These are phyloP conservation scores for Coemansia sp. DNA, from an alignment of 192 early-diverging fungal genomes.

Conservation along the genomic window DNA sequence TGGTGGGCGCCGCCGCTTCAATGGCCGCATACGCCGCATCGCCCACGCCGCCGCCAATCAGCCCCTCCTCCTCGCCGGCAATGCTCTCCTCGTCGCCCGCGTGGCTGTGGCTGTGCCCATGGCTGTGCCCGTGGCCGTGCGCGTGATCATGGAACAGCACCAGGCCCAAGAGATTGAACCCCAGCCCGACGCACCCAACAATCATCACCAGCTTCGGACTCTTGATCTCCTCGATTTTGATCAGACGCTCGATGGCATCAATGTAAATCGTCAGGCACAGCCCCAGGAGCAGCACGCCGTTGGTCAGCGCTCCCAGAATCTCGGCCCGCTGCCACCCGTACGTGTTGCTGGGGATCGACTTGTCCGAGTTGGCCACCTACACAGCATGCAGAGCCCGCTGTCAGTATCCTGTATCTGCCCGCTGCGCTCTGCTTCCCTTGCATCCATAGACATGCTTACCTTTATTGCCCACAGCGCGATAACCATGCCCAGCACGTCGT, in stretches of 20 bases:
- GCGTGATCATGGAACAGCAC: constrained; percentile 74
- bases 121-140: constrained; percentile 58
- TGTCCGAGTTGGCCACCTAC: constrained; percentile 58
- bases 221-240: constrained; percentile 62
- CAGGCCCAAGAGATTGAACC: constrained; percentile 74
- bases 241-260: constrained; percentile 80
- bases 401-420: too few species aligned
- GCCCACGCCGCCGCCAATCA: constrained; percentile 9
- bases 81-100: constrained; percentile 36
- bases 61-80: constrained; percentile 25
- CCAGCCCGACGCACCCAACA: constrained; percentile 73
- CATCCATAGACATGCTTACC: constrained; percentile 10
- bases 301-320: constrained; percentile 87
- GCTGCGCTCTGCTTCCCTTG: too few species aligned
- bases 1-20: constrained; percentile 2
- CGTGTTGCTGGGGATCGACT: constrained; percentile 61
- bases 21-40: constrained; percentile 17
- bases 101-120: constrained; percentile 41
- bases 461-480: constrained; percentile 82
- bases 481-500: constrained; percentile 69
- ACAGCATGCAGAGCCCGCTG: too few species aligned
- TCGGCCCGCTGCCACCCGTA: constrained; percentile 92
- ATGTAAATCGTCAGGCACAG: constrained; percentile 88
- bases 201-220: constrained; percentile 71
- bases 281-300: constrained; percentile 84